These are phyloP conservation scores for Boletus sp. DNA, from an alignment of 768 basidiomycete genomes.

Conservation along the genomic window DNA sequence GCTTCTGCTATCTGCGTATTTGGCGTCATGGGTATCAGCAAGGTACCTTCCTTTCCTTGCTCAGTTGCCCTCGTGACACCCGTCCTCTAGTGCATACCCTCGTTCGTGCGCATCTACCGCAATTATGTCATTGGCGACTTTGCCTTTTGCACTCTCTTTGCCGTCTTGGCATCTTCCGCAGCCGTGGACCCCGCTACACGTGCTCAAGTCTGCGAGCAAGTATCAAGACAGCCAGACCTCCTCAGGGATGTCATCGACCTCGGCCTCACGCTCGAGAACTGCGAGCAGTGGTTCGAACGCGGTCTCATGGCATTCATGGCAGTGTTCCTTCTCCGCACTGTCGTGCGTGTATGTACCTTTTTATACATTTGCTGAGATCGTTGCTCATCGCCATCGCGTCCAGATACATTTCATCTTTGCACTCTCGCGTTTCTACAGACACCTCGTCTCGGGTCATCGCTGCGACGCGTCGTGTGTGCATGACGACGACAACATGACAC, in stretches of 20 bases:
- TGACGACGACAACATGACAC: constrained; percentile 23
- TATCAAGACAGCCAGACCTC: constrained; percentile 72
- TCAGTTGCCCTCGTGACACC: background rate
- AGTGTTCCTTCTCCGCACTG: constrained; percentile 56
- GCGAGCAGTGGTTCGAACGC: constrained; percentile 74
- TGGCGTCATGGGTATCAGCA: constrained; percentile 66
- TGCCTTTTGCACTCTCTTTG: constrained; percentile 60
- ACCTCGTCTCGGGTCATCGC: constrained; percentile 44
- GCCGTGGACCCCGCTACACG: constrained; percentile 55
- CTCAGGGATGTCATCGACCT: constrained; percentile 67
- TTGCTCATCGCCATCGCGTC: constrained; percentile 1
- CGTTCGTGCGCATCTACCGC: constrained; percentile 74
- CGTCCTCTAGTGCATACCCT: constrained; percentile 49
- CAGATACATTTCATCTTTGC: constrained; percentile 78
- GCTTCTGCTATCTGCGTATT: constrained; percentile 61
- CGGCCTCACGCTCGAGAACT: constrained; percentile 75
- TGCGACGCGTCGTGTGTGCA: constrained; percentile 8
- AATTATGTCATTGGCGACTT: constrained; percentile 82
- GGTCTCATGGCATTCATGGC: constrained; percentile 58
- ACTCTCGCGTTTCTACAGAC: constrained; percentile 61
- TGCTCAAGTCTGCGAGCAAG: constrained; percentile 65
- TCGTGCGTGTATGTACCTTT: constrained; percentile 55
- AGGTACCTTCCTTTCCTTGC: constrained; percentile 40
- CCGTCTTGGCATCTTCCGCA: constrained; percentile 53
- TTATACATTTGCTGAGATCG: background rate